Base-by-base conservation (phyloP, 257 asterid genomes). In the Avicennia marina region DNA sequence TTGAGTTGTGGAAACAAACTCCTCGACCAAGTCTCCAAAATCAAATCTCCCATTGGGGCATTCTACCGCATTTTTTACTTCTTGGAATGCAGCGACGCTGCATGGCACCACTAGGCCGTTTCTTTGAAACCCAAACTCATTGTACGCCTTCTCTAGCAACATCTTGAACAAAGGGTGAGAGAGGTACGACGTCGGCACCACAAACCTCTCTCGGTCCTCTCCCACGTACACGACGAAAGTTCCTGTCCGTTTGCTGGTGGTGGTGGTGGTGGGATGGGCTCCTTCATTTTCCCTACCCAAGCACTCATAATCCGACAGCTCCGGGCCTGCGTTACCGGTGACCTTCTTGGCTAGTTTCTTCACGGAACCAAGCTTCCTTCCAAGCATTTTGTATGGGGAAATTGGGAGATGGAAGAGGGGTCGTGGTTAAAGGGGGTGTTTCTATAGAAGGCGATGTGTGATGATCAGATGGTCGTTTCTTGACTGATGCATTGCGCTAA, bases 151-250 rank as follows among this genome's bases (percentile, higher is more conserved):
- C 67, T 90, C 95, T 18, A 90, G 36, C 71, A 90, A 19, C 46
- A 90, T 90, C 75, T 73, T 86, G 85, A 90, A 77, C 46, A 90
- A 45, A 18, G 97, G 97, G 74, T 90, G 97, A 1, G 90, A 77
- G 2, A 90, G 90, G 24, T 90, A 80, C 16, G 78, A 60, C 0
- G 88, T 90, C 1, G 93, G 95, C 6, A 86, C 78, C 18, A 72
- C 79, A 55, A 86, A 90, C 17, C 90, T 73, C 24, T 73, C 74
- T 0, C 96, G 72, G 7, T 78, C 95, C 40, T 81, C 94, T 5
- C 98, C 98, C 3, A 87, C 90, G 20, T 90, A 90, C 32, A 84
- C 76, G 0, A 79, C 81, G 19, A 84, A 84, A 1, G 62, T 73
- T 22, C 98, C 98, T 1, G 70, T 72, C 3, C 89, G 78, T 1